A percentile compares a stretch with the other conserved stretches of the same genome.
Evolutionary conservation across 2,329 filamentous ascomycete genomes (phyloP).

Genomic region (Scedosporium aurantiacum): DNA sequence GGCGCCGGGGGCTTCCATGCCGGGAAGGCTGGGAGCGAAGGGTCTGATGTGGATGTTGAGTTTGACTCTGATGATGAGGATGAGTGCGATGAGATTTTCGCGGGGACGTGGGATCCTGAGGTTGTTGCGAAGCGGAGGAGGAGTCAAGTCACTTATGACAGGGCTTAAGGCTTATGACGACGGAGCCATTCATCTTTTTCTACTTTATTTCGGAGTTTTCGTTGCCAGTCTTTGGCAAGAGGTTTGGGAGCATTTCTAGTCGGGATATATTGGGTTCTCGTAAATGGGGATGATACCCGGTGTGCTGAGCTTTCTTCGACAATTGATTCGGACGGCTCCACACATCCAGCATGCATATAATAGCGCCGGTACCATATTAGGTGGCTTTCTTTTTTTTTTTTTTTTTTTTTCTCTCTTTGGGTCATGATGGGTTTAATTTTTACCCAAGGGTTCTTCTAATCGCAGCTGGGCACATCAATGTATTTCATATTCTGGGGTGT

Average conservation of each 20-base stretch:
- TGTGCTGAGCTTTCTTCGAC: neutral
- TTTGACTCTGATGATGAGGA: conserved; percentile 57
- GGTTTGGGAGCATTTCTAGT: neutral
- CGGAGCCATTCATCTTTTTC: neutral
- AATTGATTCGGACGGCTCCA: neutral
- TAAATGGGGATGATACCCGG: neutral
- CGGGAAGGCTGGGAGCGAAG: conserved; percentile 5
- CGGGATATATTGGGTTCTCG: neutral
- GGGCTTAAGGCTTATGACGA: neutral
- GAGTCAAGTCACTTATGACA: neutral
- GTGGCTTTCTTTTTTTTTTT: conserved; percentile 4
- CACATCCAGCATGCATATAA: conserved; percentile 2
- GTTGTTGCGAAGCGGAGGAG: conserved; percentile 24
- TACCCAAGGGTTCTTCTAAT: no score
- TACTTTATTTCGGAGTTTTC: neutral
- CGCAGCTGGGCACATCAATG: no score
- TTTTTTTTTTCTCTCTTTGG: neutral
- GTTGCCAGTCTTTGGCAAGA: neutral
- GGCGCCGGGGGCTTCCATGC: conserved; percentile 10
- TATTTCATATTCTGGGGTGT: no score
- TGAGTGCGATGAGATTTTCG: conserved; percentile 56
- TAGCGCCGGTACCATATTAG: conserved; percentile 1
- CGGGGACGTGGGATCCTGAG: conserved; percentile 48
- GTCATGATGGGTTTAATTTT: no score
- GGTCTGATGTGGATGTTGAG: conserved; percentile 25